Evolutionary conservation across 345 rosid genomes (phyloP).

Genomic region (sweet orange (Citrus sinensis)): DNA sequence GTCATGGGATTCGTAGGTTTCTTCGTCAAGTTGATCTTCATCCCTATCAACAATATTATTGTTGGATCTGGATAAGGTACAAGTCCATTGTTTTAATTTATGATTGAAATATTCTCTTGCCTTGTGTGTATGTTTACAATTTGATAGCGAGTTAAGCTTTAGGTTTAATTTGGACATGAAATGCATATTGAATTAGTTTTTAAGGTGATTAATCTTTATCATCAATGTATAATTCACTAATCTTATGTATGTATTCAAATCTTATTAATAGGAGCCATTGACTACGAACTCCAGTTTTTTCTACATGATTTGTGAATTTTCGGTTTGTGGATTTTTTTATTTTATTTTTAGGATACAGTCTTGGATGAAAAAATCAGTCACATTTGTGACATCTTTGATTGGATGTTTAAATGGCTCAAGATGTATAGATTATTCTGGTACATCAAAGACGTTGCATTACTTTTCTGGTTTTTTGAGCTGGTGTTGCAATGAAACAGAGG

Average conservation of each 20-base stretch:
- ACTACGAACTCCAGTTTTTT: neutral
- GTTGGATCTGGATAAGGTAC: conserved; percentile 30
- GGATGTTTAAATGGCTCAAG: neutral
- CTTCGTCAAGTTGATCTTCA: conserved; percentile 74
- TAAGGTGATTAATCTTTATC: neutral
- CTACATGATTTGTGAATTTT: neutral
- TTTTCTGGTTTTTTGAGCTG: neutral
- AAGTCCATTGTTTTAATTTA: neutral
- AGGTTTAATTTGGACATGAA: neutral
- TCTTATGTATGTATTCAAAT: neutral
- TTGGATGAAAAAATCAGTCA: neutral
- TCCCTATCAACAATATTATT: conserved; percentile 62
- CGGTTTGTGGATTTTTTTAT: neutral
- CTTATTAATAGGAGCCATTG: neutral
- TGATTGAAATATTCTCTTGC: neutral
- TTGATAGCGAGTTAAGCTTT: neutral
- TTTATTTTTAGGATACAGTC: neutral
- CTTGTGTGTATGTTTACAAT: neutral
- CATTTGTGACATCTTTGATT: neutral
- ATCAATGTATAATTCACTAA: too few relatives aligned
- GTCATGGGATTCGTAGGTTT: conserved; percentile 84
- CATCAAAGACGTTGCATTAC: neutral
- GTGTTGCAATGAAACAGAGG: neutral
- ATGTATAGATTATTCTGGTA: neutral
- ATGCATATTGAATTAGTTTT: neutral